Evolutionary conservation across 2,329 filamentous ascomycete genomes (phyloP), one percentile per base, ranked within the genome.

Genomic region (Fonsecaea multimorphosa): DNA sequence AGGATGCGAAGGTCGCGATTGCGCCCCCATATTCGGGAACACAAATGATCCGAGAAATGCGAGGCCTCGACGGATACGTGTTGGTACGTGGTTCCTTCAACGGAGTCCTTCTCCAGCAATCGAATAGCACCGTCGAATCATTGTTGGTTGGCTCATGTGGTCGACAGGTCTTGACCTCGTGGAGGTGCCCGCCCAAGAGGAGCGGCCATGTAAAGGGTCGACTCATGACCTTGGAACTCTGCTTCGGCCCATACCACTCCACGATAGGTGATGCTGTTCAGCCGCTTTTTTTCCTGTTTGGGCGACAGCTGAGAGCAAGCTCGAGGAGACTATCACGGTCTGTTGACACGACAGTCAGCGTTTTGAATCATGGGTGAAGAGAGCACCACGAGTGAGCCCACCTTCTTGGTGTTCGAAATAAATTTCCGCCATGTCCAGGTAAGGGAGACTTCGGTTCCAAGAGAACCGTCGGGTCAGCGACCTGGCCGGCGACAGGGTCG

Each of bases 291-390:
- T 44, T 32, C 22, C 32, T 60, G n/a, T 24, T 32, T 16, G 54
- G 40, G 14, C 59, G 55, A 49, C 61, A 64, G 46, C 46, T 54
- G 27, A 64, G 40, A 7, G 46, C 61, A 9, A 64, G 54, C 1
- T 58, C 19, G 24, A 19, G 61, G 11, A 64, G 54, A n/a, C 46
- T 52, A 46, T 64, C 55, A 14, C 61, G 61, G 49, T 63, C 61
- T 63, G 31, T 6, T 4, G 31, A 46, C 36, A 12, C 34, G 31
- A 36, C 19, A 12, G 22, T 51, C 36, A 61, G 24, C 19, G 29
- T 12, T 8, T 27, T 16, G 16, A 29, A 4, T 12, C 7, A 24
- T 49, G 44, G 34, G 11, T 4, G n/a, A 44, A 7, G 2, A 11
- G 9, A 24, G 44, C 44, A 12, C 44, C 44, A 16, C 14, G 24